phyloP scores from a whole-genome alignment of 2,329 filamentous ascomycete genomes.

The Neonectria faginata region DNA sequence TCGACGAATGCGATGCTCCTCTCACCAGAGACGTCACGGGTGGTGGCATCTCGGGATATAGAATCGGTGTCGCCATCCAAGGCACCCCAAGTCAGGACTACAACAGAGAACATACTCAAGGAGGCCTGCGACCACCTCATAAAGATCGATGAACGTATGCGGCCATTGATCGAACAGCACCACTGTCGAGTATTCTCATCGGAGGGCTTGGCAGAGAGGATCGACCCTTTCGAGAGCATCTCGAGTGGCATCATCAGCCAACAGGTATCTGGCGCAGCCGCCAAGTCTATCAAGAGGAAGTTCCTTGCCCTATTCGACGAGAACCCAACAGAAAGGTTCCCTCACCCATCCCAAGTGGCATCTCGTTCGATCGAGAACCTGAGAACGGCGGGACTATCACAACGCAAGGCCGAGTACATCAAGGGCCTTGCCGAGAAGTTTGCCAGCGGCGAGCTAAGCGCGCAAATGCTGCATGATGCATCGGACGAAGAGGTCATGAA shows the following conservation, averaged over 20 bases:
- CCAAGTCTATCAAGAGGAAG: constrained; percentile 86
- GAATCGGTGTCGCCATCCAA: constrained; percentile 61
- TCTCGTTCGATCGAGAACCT: constrained; percentile 72
- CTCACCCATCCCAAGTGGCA: constrained; percentile 79
- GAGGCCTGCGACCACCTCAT: constrained; percentile 82
- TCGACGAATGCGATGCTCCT: constrained; percentile 76
- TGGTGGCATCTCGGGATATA: constrained; percentile 65
- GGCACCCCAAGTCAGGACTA: constrained; percentile 54
- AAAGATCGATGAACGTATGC: constrained; percentile 77
- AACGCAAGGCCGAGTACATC: constrained; percentile 96
- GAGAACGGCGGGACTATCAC: constrained; percentile 87
- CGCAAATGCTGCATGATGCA: constrained; percentile 79
- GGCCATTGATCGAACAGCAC: constrained; percentile 77
- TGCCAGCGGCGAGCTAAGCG: constrained; percentile 76
- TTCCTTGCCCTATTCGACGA: constrained; percentile 79
- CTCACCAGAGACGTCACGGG: constrained; percentile 76
- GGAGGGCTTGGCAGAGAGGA: constrained; percentile 82
- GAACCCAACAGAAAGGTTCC: constrained; percentile 66
- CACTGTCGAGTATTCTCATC: constrained; percentile 84
- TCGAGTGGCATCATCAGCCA: constrained; percentile 93
- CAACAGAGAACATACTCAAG: constrained; percentile 79
- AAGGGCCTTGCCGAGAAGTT: constrained; percentile 88
- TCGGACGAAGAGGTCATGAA: constrained; percentile 88
- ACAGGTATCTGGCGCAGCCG: constrained; percentile 94
- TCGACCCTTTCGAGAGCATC: constrained; percentile 89